Percentiles rank a stretch among this genome's conserved stretches.
Evolutionary conservation across 2,329 filamentous ascomycete species (phyloP).

Genomic region (Tolypocladium tundrense): DNA sequence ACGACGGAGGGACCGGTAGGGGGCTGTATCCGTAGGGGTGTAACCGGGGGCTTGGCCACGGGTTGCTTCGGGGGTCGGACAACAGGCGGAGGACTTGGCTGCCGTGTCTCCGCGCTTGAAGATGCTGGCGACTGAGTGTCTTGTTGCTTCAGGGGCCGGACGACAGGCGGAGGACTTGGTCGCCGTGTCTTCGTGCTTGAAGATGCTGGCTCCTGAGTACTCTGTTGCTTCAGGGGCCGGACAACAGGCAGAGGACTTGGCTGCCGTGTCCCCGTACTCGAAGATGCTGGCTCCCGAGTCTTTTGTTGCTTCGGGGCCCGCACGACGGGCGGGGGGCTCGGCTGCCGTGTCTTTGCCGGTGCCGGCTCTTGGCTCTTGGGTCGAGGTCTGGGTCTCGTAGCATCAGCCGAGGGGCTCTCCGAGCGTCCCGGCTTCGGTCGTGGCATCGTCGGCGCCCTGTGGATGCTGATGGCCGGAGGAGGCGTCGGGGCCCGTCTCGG

Average conservation of each 20-base stretch:
- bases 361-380: constrained; percentile 10
- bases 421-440: not conserved
- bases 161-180: not conserved
- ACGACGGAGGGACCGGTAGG: constrained; percentile 10
- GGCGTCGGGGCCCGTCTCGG: not conserved
- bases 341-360: not conserved
- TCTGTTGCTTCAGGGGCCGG: not conserved
- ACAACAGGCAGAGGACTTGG: not conserved
- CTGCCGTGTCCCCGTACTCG: not conserved
- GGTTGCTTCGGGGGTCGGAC: not conserved
- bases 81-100: not conserved
- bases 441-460: constrained; percentile 3
- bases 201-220: no score
- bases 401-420: not conserved
- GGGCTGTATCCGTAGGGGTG: constrained; percentile 8
- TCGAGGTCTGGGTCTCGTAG: constrained; percentile 16
- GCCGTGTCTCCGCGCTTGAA: not conserved
- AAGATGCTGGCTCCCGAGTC: constrained; percentile 6
- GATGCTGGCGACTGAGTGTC: constrained; percentile 9
- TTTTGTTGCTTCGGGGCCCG: constrained; percentile 10
- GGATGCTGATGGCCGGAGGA: constrained; percentile 1
- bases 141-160: constrained; percentile 6
- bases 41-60: constrained; percentile 3
- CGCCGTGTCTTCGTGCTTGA: not conserved
- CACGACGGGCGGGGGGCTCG: not conserved